Percentiles rank a stretch among this genome's conserved stretches.
phyloP scores from a whole-genome alignment of 192 early-diverging fungal genomes.

The Backusella australiensis region DNA sequence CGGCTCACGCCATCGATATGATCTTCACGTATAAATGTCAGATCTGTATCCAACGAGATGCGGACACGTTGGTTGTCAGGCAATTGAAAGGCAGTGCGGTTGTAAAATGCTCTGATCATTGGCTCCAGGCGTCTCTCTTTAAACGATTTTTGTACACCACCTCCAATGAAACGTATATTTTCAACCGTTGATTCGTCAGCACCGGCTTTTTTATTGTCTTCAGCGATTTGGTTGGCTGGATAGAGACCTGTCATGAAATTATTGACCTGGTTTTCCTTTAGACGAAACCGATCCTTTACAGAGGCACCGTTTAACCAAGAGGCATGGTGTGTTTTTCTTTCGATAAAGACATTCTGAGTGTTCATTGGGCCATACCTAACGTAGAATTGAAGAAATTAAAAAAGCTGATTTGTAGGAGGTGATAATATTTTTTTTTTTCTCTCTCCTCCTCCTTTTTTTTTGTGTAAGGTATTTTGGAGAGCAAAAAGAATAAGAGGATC shows the following conservation, averaged over 20 bases:
- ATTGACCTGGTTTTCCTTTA: slow-evolving; percentile 34
- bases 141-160: slow-evolving; percentile 30
- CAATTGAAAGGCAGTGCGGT: slow-evolving; percentile 41
- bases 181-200: slow-evolving; percentile 58
- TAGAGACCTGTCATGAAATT: slow-evolving; percentile 5
- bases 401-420: not conserved
- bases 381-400: slow-evolving; percentile 10
- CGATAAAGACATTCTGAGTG: slow-evolving; percentile 28
- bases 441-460: not conserved
- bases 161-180: slow-evolving; percentile 45
- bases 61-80: slow-evolving; percentile 46
- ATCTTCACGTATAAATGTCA: slow-evolving; percentile 37
- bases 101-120: slow-evolving; percentile 32
- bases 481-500: not conserved
- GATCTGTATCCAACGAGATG: slow-evolving; percentile 31
- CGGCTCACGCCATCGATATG: slow-evolving; percentile 40
- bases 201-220: slow-evolving; percentile 58
- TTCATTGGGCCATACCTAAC: slow-evolving; percentile 26
- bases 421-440: not conserved
- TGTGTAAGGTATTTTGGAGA: slow-evolving; percentile 4
- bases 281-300: slow-evolving; percentile 33
- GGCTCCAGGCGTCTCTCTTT: slow-evolving; percentile 22
- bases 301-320: slow-evolving; percentile 34
- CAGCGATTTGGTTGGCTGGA: slow-evolving; percentile 56
- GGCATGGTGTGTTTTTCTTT: slow-evolving; percentile 38